Conservation (phyloP, 2,329 filamentous ascomycete genomes). For the Sclerotinia trifoliorum region DNA sequence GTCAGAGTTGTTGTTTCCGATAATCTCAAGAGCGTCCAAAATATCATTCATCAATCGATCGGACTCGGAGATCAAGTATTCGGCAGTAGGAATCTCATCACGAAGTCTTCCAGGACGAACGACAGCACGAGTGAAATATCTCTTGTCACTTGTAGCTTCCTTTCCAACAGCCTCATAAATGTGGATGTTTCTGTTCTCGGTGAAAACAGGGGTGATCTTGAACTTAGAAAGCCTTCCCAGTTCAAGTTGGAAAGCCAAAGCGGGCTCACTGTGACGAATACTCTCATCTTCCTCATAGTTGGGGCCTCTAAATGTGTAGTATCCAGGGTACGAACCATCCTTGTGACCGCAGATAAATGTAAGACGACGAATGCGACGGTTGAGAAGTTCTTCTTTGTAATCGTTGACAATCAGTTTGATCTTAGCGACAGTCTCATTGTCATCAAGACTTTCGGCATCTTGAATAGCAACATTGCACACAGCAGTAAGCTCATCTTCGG, state of each 20-base stretch:
- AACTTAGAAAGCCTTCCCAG: conserved; percentile 92
- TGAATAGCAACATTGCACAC: conserved; percentile 91
- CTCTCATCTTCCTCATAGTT: conserved; percentile 86
- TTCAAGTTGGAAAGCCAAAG: conserved; percentile 97
- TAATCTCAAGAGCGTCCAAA: conserved; percentile 94
- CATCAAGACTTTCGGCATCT: conserved; percentile 80
- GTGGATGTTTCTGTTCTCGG: conserved; percentile 98
- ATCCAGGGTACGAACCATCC: conserved; percentile 91
- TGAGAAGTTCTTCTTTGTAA: conserved; percentile 78
- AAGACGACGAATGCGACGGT: conserved; percentile 79
- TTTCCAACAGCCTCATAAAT: conserved; percentile 97
- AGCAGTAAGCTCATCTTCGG: conserved; percentile 76
- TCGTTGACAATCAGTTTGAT: conserved; percentile 74
- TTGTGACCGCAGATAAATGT: conserved; percentile 96
- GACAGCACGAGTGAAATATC: conserved; percentile 96
- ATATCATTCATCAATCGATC: conserved; percentile 97
- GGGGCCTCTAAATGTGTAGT: conserved; percentile 97
- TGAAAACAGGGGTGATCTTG: conserved; percentile 97
- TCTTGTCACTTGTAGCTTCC: conserved; percentile 91
- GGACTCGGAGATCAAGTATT: conserved; percentile 96
- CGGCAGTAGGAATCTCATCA: conserved; percentile 96
- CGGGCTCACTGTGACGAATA: conserved; percentile 96
- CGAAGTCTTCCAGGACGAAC: conserved; percentile 91
- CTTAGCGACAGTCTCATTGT: conserved; percentile 74
- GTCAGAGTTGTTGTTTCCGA: conserved; percentile 98